These are phyloP conservation scores for Ophiorrhiza pumila DNA, from an alignment of 257 asterid species.

Conservation along the genomic window DNA sequence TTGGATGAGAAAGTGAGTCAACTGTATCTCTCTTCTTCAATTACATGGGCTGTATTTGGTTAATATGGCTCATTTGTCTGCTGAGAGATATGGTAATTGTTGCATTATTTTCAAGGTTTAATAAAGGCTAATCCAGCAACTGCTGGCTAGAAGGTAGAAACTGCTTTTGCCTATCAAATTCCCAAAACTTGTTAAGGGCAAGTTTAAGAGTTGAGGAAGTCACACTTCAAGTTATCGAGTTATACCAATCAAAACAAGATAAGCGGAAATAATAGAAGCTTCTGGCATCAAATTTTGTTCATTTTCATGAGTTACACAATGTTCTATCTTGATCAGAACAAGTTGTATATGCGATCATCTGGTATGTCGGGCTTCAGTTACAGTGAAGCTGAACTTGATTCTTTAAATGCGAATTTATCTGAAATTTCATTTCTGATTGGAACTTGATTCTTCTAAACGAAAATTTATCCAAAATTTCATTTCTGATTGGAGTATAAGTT, in stretches of 20 bases:
- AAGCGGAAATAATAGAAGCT: neutral
- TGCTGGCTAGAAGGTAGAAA: neutral
- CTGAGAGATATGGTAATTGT: neutral
- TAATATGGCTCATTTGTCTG: neutral
- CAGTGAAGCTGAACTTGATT: neutral
- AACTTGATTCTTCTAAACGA: neutral
- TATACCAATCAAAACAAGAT: neutral
- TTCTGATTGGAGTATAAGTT: neutral
- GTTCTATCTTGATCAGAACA: neutral
- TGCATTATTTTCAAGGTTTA: neutral
- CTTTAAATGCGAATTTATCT: neutral
- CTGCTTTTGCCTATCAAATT: neutral
- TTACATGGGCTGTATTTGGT: neutral
- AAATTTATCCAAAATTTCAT: neutral
- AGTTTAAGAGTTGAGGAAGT: neutral
- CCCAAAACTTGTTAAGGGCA: neutral
- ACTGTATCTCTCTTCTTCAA: neutral
- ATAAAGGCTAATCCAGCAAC: neutral
- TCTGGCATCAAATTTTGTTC: neutral
- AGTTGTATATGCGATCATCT: neutral
- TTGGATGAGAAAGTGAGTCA: constrained; percentile 75
- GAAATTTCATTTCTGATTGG: neutral
- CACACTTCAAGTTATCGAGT: neutral
- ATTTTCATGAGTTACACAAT: neutral
- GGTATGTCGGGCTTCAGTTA: neutral